Evolutionary conservation across 2,329 filamentous ascomycete species (phyloP), one percentile per base, ranked within the genome.

Genomic region (Botrytis porri): DNA sequence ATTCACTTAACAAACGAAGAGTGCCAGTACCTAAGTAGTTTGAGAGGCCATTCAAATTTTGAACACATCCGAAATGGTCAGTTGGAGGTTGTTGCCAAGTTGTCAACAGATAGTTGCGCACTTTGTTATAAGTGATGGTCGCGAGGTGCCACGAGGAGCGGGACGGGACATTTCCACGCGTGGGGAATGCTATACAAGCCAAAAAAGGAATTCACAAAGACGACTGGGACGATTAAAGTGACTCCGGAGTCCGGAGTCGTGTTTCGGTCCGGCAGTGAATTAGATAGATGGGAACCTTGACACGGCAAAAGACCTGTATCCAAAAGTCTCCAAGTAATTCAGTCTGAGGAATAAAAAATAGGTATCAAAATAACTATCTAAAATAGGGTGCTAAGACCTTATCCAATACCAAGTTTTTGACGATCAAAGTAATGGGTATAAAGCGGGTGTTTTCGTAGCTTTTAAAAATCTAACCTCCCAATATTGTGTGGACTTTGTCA

Each of bases 281-380:
- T 37, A 61, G n/a, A 70, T 45, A 29, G 41, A 25, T 35, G 57
- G 22, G 7, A 70, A 37, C n/a, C 54, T 45, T 45, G n/a, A 66
- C 29, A 66, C 22, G 12, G 20, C 22, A 51, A 51, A 22, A 66
- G 32, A 51, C 63, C 32, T 37, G 8, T 16, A 51, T 37, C 18
- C 32, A 37, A 51, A 70, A 62, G 3, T 5, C 12, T 20, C 18
- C 25, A 29, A 70, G 16, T 32, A 22, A 35, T 45, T 29, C 43
- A 29, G 7, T 37, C 25, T 62, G 18, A 25, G 25, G 35, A 57
- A 64, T 39, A 41, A 69, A 70, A 63, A 20, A 32, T 70, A 45
- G 54, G 25, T 62, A 37, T 29, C 54, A 54, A 64, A 70, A 61
- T 39, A 64, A 69, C n/a, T 63, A 70, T 70, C 59, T 70, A 70